Base-by-base conservation (phyloP, 768 basidiomycete genomes). In the Suillus brevipes region DNA sequence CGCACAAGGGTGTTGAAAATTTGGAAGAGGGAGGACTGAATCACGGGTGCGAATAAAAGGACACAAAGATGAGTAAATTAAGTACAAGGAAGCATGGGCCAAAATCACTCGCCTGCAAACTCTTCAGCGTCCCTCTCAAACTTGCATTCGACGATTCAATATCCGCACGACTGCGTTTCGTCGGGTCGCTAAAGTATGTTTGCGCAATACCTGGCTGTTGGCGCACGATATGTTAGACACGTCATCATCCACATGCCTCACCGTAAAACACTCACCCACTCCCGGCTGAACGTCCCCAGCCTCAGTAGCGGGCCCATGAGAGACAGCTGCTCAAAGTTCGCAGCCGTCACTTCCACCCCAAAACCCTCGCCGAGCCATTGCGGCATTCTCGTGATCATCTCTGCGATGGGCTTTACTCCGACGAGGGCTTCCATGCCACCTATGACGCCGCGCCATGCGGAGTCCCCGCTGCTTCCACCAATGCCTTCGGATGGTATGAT, bases 1-100 rank as follows among this genome's bases (percentile, higher is more conserved):
- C 97, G 87, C 38, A 99, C 89, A n/a, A 98, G 82, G 3, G 89
- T 79, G 73, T 97, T 94, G 77, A 95, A 92, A 56, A 95, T 86
- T 73, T 89, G 88, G 82, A 96, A 99, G 31, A 98, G 81, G 1
- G 91, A 89, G 0, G 77, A 74, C 82, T 87, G 67, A 74, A 36
- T 2, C 25, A 43, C 57, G 31, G 20, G 62, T 50, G 45, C 25
- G 18, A 18, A 23, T 25, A 28, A 40, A 60, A 59, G 7, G 57
- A 45, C 28, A n/a, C 23, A 31, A 18, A 40, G 13, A 28, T 59
- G 25, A 59, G 38, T 0, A 20, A 6, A 23, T 10, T 3, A 3
- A 60, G n/a, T 37, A 13, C 37, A 31, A 45, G n/a, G 8, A 37
- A 61, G 6, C 7, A 10, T 28, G 52, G n/a, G 8, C 53, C 28